Evolutionary conservation across 306 rosid genomes (phyloP), one percentile per base, ranked within the genome.

Genomic region (Biancaea sappan): DNA sequence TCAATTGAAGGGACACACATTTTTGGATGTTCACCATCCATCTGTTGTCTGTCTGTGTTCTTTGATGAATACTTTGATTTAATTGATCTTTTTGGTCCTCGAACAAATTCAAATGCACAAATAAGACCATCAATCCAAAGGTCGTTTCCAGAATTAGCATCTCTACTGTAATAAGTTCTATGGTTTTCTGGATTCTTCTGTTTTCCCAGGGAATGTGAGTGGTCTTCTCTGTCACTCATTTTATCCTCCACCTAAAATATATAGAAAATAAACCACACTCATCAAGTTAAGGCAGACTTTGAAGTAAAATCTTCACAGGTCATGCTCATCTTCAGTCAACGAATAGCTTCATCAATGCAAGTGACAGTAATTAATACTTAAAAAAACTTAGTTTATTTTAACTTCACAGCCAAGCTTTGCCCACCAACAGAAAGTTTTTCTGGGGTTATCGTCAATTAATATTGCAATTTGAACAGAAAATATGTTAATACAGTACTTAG

Each of bases 71-170:
- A 6, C 70, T 83, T 85, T 8, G 82, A 54, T 72, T 54, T 69
- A 52, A 25, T 53, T n/a, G 86, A 21, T 84, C 69, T 88, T 72
- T 56, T 86, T 13, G 37, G 82, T 48, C 91, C 85, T 41, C 78
- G 71, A 75, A 87, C 79, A 78, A 72, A 88, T 76, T 95, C 99
- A 69, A 95, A 95, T 79, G 94, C 99, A 76, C 97, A 92, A 71
- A 95, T 84, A 79, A 95, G 93, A 16, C 98, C 99, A 63, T 92
- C 88, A 13, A 73, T 92, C 99, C 99, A 95, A 79, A 92, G 87
- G 11, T 85, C 88, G 63, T 73, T 79, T 66, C 82, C 95, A 22
- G 82, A 72, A 71, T 59, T 48, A 72, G 77, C 48, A 72, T 88
- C 97, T 79, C 82, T 83, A 74, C 62, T 84, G 37, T 79, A 76